These are phyloP conservation scores for Corinectria fuckeliana DNA, from an alignment of 2,329 filamentous ascomycete species.

Conservation along the genomic window DNA sequence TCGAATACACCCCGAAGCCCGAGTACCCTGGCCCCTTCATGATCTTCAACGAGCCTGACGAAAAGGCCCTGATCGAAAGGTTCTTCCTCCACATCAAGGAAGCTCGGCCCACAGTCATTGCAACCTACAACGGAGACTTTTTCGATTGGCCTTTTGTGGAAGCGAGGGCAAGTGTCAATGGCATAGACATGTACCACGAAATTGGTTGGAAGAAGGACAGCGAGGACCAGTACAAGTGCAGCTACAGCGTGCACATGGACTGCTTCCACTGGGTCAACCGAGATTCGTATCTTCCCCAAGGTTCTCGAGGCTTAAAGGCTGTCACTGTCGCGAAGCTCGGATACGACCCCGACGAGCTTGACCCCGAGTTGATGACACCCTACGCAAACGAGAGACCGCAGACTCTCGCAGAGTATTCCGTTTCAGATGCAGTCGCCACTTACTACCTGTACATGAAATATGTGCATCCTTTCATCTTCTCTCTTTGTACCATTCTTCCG, in stretches of 20 bases:
- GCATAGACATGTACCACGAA: conserved; percentile 99
- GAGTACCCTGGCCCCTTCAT: conserved; percentile 96
- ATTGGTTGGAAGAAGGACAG: conserved; percentile 95
- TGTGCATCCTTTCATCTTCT: conserved; percentile 99
- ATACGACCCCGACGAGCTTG: conserved; percentile 97
- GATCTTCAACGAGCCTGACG: conserved; percentile 97
- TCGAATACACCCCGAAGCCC: conserved; percentile 96
- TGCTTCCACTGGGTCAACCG: conserved; percentile 99
- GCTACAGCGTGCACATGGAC: conserved; percentile 98
- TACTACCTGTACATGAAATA: conserved; percentile 99
- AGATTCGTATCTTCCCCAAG: conserved; percentile 96
- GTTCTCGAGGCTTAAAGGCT: conserved; percentile 94
- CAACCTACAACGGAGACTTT: conserved; percentile 99
- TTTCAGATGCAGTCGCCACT: conserved; percentile 97
- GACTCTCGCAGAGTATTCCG: conserved; percentile 95
- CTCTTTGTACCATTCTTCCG: conserved; percentile 93
- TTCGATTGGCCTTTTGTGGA: conserved; percentile 99
- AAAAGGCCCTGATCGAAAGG: conserved; percentile 84
- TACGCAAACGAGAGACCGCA: conserved; percentile 90
- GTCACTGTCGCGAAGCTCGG: conserved; percentile 98
- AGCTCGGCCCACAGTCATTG: conserved; percentile 92
- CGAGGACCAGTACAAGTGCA: conserved; percentile 95
- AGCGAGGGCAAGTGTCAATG: conserved; percentile 87
- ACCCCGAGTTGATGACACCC: conserved; percentile 96
- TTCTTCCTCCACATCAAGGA: conserved; percentile 98